These are phyloP conservation scores for Fusarium sp. DNA, from an alignment of 2,329 filamentous ascomycete genomes.

Conservation along the genomic window DNA sequence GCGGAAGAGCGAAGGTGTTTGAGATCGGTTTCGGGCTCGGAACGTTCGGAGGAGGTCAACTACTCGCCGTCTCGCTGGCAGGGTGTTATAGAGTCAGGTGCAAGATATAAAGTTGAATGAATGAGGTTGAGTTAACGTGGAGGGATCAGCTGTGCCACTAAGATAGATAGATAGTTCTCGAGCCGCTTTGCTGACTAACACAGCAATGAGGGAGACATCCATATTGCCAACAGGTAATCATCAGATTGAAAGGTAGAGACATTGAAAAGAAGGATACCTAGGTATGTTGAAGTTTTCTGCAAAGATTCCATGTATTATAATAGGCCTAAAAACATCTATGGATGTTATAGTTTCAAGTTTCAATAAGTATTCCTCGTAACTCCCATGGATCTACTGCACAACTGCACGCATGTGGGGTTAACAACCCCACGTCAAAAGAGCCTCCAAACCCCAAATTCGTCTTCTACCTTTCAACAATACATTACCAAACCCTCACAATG, in stretches of 20 bases:
- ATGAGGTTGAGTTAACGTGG: conserved; percentile 13
- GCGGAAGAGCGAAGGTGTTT: background rate
- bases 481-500: conserved; percentile 14
- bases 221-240: background rate
- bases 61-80: background rate
- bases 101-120: conserved; percentile 10
- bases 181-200: conserved; percentile 31
- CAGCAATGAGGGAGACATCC: too few relatives aligned
- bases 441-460: conserved; percentile 10
- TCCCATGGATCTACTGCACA: conserved; percentile 11
- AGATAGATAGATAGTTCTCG: conserved; percentile 1
- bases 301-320: background rate
- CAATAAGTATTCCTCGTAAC: background rate
- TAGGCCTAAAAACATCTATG: too few relatives aligned
- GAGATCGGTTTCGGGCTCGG: conserved; percentile 8
- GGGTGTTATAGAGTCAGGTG: background rate
- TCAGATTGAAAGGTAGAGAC: background rate
- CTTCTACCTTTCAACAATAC: conserved; percentile 2
- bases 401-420: conserved; percentile 29
- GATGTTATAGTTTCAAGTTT: too few relatives aligned
- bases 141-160: background rate
- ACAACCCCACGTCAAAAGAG: conserved; percentile 43
- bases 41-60: background rate
- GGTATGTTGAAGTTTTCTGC: background rate
- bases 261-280: too few relatives aligned